Percentiles rank a stretch among this genome's conserved stretches.
Evolutionary conservation across 78 protist species (phyloP).

Genomic region (Corallochytrium limacisporum): DNA sequence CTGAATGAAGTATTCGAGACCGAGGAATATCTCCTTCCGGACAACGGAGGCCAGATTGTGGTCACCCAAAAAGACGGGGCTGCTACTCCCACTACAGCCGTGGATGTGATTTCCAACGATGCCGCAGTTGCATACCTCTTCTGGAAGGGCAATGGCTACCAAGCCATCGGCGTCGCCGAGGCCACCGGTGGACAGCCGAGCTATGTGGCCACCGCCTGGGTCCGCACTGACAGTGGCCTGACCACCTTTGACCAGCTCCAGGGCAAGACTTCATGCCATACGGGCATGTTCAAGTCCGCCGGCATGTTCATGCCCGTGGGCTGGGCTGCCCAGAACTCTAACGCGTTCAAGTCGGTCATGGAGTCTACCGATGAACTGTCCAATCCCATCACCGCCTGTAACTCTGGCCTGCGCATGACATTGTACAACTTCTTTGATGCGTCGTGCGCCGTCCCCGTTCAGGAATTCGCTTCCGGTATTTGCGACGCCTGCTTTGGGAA

Average conservation of each 20-base stretch:
- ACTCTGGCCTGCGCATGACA: constrained; percentile 3
- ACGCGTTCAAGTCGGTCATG: neutral
- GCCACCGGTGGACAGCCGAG: too few relatives aligned
- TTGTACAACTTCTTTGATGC: neutral
- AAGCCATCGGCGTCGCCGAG: too few relatives aligned
- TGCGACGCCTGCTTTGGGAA: neutral
- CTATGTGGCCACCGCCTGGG: constrained; percentile 7
- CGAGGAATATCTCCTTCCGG: too few relatives aligned
- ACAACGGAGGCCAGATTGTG: too few relatives aligned
- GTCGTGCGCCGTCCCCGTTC: neutral
- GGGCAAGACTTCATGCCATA: constrained; percentile 14
- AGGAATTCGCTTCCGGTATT: neutral
- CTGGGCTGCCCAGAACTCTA: neutral
- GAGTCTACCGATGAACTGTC: neutral
- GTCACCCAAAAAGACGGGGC: too few relatives aligned
- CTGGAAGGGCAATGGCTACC: too few relatives aligned
- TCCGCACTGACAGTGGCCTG: neutral
- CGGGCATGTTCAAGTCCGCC: constrained; percentile 4
- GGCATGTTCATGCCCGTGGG: constrained; percentile 22
- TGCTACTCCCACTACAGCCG: too few relatives aligned
- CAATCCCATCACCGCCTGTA: neutral
- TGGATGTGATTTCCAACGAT: too few relatives aligned
- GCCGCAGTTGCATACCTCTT: too few relatives aligned
- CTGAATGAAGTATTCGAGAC: too few relatives aligned
- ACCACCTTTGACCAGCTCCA: neutral